Evolutionary conservation across 352 stramenopile genomes (phyloP), one percentile per base, ranked within the genome.

Genomic region (Hyaloperonospora arabidopsidis): DNA sequence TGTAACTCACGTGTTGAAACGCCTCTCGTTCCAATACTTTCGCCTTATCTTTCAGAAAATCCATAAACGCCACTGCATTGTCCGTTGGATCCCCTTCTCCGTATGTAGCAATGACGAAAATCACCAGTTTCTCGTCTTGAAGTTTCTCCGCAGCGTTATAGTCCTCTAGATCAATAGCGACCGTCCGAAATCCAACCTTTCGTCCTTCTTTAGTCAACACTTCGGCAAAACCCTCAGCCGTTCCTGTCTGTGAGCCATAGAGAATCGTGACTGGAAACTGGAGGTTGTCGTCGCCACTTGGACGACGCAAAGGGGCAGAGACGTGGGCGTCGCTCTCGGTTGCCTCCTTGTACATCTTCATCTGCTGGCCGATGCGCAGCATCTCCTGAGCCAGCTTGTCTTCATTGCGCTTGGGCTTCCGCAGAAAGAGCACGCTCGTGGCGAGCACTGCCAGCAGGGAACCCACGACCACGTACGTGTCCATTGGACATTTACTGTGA

Each of bases 1-100:
- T 86, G 71, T 83, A 99, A 12, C 89, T 56, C 12, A 98, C 70
- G 17, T 71, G 73, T 5, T 49, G 6, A 7, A 98, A 70, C 45
- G 52, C 49, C 5, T 58, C 38, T 0, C 60, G 57, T 2, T 22
- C 49, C 15, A 74, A 54, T 32, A 45, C 40, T 5, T 50, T 50
- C 8, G 70, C 65, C 49, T 86, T 81, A 34, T 87, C 63, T 57
- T 96, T 96, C 32, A 98, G 57, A 49, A 86, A 96, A 52, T 89
- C 79, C 15, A 97, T 76, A 63, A 99, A 98, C 45, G 85, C 74
- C 38, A 87, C 77, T 2, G 96, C 91, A 67, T 99, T 99, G 73
- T 99, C 96, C 2, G 96, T 98, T 28, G 96, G 89, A 58, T 99
- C 96, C 25, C 97, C 97, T 67, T 99, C 96, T 36, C 96, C 96